A percentile compares a stretch with the other conserved stretches of the same genome.
phyloP scores from a whole-genome alignment of 176 grass and related monocot species.

The Aegilops bicornis region DNA sequence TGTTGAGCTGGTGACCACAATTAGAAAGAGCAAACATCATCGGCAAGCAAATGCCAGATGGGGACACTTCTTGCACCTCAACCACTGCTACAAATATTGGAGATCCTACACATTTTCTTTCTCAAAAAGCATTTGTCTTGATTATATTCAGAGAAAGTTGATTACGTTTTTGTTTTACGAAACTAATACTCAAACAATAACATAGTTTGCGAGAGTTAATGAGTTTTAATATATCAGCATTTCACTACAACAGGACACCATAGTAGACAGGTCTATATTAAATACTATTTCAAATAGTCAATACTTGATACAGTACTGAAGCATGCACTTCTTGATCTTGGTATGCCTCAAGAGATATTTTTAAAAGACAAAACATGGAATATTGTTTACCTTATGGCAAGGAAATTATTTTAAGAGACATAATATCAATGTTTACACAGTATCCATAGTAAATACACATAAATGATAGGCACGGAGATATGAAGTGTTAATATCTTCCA shows the following conservation, averaged over 20 bases:
- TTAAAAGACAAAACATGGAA: not conserved
- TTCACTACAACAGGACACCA: not conserved
- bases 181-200: not conserved
- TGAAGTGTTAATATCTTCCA: not conserved
- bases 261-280: not conserved
- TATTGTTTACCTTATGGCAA: not conserved
- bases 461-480: not conserved
- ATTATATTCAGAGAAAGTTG: constrained; percentile 6
- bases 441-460: not conserved
- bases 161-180: not conserved
- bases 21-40: constrained; percentile 7
- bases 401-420: not conserved
- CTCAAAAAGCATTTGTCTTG: not conserved
- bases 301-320: constrained; percentile 9
- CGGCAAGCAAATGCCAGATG: not conserved
- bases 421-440: not conserved
- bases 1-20: not conserved
- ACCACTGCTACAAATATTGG: not conserved
- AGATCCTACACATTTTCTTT: not conserved
- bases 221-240: not conserved
- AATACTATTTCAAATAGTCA: not conserved
- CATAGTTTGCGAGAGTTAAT: not conserved
- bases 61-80: constrained; percentile 11
- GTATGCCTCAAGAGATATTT: not conserved
- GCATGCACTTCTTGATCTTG: constrained; percentile 12